Evolutionary conservation across 2,329 filamentous ascomycete genomes (phyloP).

Genomic region (Fusarium acutatum): DNA sequence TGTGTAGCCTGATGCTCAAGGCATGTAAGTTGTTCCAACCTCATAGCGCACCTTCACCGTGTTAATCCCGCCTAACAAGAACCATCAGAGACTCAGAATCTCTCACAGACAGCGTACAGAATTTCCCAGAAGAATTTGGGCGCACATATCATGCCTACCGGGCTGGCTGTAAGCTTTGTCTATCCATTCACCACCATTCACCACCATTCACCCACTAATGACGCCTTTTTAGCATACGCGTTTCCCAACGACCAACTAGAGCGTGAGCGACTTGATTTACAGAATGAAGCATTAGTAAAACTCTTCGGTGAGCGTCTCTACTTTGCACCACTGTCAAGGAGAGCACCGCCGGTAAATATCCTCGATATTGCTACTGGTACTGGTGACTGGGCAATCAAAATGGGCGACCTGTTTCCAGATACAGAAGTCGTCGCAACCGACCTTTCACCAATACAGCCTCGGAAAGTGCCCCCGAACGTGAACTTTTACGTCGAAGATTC

Average conservation of each 20-base stretch:
- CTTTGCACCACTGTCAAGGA: conserved; percentile 53
- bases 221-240: conserved; percentile 49
- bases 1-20: conserved; percentile 33
- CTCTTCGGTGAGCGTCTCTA: conserved; percentile 52
- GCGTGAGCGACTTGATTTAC: conserved; percentile 52
- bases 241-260: conserved; percentile 57
- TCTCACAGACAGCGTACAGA: conserved; percentile 52
- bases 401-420: conserved; percentile 69
- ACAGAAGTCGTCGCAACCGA: conserved; percentile 70
- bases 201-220: not conserved
- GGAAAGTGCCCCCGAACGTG: conserved; percentile 74
- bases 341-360: conserved; percentile 47
- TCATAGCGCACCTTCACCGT: not conserved
- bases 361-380: conserved; percentile 57
- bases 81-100: conserved; percentile 46
- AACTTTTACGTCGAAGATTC: conserved; percentile 77
- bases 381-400: conserved; percentile 71
- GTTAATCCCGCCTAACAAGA: conserved; percentile 21
- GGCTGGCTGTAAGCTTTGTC: conserved; percentile 54
- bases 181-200: not conserved
- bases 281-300: conserved; percentile 49
- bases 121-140: conserved; percentile 54
- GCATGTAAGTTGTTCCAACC: conserved; percentile 32
- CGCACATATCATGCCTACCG: conserved; percentile 58
- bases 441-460: conserved; percentile 73